Evolutionary conservation across 179 eudicot species (phyloP).

Genomic region (Amaranthus tricolor): DNA sequence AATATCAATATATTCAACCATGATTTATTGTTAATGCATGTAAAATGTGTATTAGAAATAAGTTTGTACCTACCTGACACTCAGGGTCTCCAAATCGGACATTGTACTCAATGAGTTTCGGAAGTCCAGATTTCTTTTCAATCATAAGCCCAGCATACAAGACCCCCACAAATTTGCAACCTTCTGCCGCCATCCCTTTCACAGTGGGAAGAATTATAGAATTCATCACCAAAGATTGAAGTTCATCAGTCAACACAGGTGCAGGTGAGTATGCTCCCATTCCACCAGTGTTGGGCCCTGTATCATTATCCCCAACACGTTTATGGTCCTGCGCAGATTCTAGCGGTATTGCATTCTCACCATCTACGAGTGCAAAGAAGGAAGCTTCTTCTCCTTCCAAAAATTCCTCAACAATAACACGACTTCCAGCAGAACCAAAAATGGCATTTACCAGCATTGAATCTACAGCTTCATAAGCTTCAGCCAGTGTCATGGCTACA

Average conservation of each 20-base stretch:
- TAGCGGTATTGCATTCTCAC: conserved; percentile 77
- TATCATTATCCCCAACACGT: conserved; percentile 91
- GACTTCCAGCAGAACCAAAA: conserved; percentile 88
- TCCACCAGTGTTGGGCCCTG: conserved; percentile 95
- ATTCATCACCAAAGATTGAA: conserved; percentile 67
- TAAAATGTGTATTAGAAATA: not conserved
- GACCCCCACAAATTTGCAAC: conserved; percentile 94
- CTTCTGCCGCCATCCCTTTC: conserved; percentile 84
- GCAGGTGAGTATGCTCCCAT: conserved; percentile 99
- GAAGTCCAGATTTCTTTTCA: conserved; percentile 88
- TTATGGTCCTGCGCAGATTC: conserved; percentile 99
- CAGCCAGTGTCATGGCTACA: conserved; percentile 77
- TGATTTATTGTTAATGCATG: not conserved
- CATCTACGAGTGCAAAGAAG: conserved; percentile 91
- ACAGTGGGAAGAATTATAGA: conserved; percentile 82
- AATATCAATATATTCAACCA: not conserved
- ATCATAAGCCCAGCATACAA: conserved; percentile 94
- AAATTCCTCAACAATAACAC: conserved; percentile 77
- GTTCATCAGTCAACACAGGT: conserved; percentile 79
- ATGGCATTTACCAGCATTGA: conserved; percentile 69
- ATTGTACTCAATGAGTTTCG: conserved; percentile 88
- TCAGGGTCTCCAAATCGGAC: conserved; percentile 98
- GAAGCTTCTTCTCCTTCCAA: conserved; percentile 95
- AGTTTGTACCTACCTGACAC: conserved; percentile 66
- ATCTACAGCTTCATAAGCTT: conserved; percentile 86